These are phyloP conservation scores for Furcasterigmium sp. DNA, from an alignment of 2,329 filamentous ascomycete species.

Conservation along the genomic window DNA sequence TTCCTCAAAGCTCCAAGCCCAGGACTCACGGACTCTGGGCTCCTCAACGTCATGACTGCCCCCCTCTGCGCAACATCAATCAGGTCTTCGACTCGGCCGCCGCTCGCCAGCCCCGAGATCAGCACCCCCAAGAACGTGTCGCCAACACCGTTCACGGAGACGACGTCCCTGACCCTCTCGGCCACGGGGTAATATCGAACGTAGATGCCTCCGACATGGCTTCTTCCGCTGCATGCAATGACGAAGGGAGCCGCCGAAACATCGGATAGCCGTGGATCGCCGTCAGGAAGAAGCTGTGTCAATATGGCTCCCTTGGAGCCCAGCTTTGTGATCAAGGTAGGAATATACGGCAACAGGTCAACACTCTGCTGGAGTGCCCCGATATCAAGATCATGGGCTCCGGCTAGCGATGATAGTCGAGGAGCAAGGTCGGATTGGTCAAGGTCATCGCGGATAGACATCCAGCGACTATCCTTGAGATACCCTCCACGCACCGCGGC, in stretches of 20 bases:
- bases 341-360: too few species aligned
- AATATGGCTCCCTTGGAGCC: conserved; percentile 71
- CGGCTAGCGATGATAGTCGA: too few species aligned
- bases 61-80: conserved; percentile 76
- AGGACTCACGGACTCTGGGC: conserved; percentile 65
- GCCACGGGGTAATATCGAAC: conserved; percentile 69
- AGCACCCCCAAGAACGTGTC: conserved; percentile 88
- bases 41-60: conserved; percentile 72
- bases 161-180: conserved; percentile 62
- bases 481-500: too few species aligned
- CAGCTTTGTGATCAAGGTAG: conserved; percentile 76
- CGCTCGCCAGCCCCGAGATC: conserved; percentile 68
- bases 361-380: too few species aligned
- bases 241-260: conserved; percentile 64
- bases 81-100: conserved; percentile 51
- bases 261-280: conserved; percentile 62
- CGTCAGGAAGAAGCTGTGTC: conserved; percentile 61
- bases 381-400: too few species aligned
- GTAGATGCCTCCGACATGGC: conserved; percentile 71
- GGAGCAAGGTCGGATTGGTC: too few species aligned
- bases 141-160: conserved; percentile 90
- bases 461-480: too few species aligned
- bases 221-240: conserved; percentile 54
- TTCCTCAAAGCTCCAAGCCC: too few species aligned
- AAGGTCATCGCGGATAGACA: too few species aligned